These are phyloP conservation scores for Pseudogymnoascus sp. DNA, from an alignment of 2,329 filamentous ascomycete genomes.

Conservation along the genomic window DNA sequence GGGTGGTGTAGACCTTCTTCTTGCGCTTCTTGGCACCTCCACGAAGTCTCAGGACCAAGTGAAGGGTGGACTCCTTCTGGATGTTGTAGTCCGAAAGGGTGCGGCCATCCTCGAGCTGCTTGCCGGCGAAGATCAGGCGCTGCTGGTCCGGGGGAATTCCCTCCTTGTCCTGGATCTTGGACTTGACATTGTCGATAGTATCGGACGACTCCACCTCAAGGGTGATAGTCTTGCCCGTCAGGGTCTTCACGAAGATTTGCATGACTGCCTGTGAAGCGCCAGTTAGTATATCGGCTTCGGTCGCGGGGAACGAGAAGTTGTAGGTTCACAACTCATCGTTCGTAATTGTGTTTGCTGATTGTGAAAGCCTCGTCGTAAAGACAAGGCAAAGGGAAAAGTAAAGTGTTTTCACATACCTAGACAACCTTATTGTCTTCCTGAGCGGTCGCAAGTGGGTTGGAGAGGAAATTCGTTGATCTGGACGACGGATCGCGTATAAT, in stretches of 20 bases:
- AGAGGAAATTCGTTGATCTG: constrained; percentile 4
- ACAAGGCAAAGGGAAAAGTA: background rate
- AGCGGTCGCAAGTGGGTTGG: constrained; percentile 19
- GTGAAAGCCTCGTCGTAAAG: background rate
- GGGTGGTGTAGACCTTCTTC: constrained; percentile 99
- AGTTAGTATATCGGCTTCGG: background rate
- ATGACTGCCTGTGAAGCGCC: constrained; percentile 46
- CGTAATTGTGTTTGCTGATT: background rate
- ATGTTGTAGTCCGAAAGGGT: constrained; percentile 99
- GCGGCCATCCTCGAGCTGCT: constrained; percentile 99
- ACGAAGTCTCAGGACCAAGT: constrained; percentile 95
- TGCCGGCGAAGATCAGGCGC: constrained; percentile 98
- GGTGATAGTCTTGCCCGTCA: constrained; percentile 99
- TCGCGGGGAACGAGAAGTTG: background rate
- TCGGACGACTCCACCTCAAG: constrained; percentile 99
- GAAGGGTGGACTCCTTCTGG: constrained; percentile 99
- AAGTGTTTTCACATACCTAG: constrained; percentile 22
- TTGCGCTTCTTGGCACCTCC: constrained; percentile 99
- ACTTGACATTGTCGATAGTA: constrained; percentile 99
- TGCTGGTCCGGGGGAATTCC: constrained; percentile 98
- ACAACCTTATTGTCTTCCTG: constrained; percentile 30
- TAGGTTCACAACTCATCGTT: background rate
- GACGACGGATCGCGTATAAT: background rate
- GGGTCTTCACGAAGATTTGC: constrained; percentile 72
- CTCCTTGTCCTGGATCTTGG: constrained; percentile 98